A percentile compares a stretch with the other conserved stretches of the same genome.
These are phyloP conservation scores for Collybia mongolica DNA, from an alignment of 768 basidiomycete species.

Conservation along the genomic window DNA sequence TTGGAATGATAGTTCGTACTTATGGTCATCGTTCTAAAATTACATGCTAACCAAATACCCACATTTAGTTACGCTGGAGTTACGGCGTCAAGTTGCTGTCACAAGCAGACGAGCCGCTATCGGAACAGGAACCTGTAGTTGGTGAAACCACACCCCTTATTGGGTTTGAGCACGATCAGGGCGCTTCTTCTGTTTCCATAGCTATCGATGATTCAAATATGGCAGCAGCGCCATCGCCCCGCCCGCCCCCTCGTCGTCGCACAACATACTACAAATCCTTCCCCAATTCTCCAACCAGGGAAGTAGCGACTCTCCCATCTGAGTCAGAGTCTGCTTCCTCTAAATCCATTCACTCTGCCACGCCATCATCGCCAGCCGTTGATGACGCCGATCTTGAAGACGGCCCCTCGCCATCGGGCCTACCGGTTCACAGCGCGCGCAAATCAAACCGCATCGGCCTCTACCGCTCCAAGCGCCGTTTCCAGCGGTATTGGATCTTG, in stretches of 20 bases:
- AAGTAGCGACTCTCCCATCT: neutral
- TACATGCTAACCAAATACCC: neutral
- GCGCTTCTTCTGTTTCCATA: neutral
- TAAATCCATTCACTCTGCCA: neutral
- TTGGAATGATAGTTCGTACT: slow-evolving; percentile 82
- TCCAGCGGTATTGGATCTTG: slow-evolving; percentile 30
- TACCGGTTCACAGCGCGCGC: slow-evolving; percentile 7
- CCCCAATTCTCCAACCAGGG: slow-evolving; percentile 16
- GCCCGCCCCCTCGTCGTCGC: slow-evolving; percentile 8
- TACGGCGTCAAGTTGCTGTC: slow-evolving; percentile 28
- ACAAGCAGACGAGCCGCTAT: slow-evolving; percentile 9
- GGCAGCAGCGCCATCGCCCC: neutral
- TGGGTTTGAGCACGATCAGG: slow-evolving; percentile 2
- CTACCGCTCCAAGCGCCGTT: slow-evolving; percentile 21
- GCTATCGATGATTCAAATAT: neutral
- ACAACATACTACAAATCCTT: slow-evolving; percentile 19
- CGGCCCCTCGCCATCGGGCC: neutral
- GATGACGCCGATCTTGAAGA: slow-evolving; percentile 17
- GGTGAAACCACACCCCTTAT: slow-evolving; percentile 9
- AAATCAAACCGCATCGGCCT: slow-evolving; percentile 7
- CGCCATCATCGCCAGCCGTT: neutral
- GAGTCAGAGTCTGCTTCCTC: slow-evolving; percentile 6
- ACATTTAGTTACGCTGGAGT: slow-evolving; percentile 80
- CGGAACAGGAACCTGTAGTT: neutral
- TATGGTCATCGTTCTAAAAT: neutral